Evolutionary conservation across 2,329 filamentous ascomycete genomes (phyloP).

Genomic region (Calonectria pteridis): DNA sequence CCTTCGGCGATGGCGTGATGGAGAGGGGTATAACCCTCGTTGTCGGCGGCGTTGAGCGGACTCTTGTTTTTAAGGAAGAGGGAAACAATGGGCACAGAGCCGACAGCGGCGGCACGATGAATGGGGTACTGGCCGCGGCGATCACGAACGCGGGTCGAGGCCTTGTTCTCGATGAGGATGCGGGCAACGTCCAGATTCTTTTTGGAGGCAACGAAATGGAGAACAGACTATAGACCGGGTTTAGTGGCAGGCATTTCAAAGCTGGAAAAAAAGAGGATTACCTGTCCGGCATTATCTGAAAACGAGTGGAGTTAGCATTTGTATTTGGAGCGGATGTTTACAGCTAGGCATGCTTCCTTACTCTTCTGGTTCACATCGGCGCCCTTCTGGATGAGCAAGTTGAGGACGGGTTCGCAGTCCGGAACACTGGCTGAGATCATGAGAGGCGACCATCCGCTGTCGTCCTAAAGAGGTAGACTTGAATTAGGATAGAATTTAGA

Average conservation of each 20-base stretch:
- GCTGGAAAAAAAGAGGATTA: conserved; percentile 41
- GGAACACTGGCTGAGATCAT: conserved; percentile 86
- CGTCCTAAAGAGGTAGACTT: conserved; percentile 65
- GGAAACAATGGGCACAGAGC: conserved; percentile 88
- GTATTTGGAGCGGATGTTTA: background rate
- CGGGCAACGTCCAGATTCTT: conserved; percentile 85
- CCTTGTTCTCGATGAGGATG: conserved; percentile 80
- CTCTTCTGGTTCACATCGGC: conserved; percentile 83
- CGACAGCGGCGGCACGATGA: conserved; percentile 91
- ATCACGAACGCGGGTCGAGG: conserved; percentile 85
- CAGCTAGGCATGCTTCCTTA: conserved; percentile 46
- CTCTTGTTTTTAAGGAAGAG: conserved; percentile 82
- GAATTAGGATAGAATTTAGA: background rate
- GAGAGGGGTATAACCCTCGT: conserved; percentile 86
- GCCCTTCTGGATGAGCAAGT: conserved; percentile 75
- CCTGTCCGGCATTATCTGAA: conserved; percentile 75
- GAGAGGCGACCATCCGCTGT: conserved; percentile 83
- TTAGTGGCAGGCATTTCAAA: background rate
- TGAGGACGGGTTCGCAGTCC: conserved; percentile 77
- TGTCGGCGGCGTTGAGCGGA: conserved; percentile 86
- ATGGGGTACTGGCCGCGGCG: conserved; percentile 89
- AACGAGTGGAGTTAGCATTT: background rate
- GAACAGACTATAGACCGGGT: conserved; percentile 68
- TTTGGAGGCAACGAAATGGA: conserved; percentile 95
- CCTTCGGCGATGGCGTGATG: conserved; percentile 89